Percentiles rank a stretch among this genome's conserved stretches.
These are phyloP conservation scores for Polyporus arcularius DNA, from an alignment of 768 basidiomycete species.

Conservation along the genomic window DNA sequence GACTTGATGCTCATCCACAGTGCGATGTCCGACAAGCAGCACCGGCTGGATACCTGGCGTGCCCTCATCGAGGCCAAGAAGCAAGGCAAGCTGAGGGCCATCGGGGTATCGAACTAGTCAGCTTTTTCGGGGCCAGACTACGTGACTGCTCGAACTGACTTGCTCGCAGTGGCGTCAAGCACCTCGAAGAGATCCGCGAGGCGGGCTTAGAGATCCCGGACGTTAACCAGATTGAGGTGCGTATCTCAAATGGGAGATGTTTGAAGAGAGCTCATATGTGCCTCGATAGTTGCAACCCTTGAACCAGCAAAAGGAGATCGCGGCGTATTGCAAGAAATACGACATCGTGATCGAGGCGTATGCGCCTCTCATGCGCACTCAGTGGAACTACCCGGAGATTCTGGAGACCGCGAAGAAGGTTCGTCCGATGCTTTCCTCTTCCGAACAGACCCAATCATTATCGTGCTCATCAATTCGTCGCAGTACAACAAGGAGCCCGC, in stretches of 20 bases:
- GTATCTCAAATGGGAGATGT: not conserved
- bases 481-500: constrained; percentile 64
- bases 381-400: constrained; percentile 51
- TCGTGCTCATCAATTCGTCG: too few relatives aligned
- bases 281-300: constrained; percentile 67
- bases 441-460: too few relatives aligned
- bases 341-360: constrained; percentile 44
- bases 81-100: constrained; percentile 38
- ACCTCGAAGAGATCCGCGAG: constrained; percentile 70
- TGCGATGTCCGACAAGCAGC: constrained; percentile 37
- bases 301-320: constrained; percentile 80
- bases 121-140: constrained; percentile 21
- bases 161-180: constrained; percentile 52
- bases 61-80: constrained; percentile 37
- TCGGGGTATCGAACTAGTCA: constrained; percentile 53
- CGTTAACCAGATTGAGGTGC: constrained; percentile 83
- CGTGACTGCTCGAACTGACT: not conserved
- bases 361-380: constrained; percentile 66
- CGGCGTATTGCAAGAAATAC: constrained; percentile 55
- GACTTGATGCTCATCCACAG: constrained; percentile 49
- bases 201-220: constrained; percentile 65
- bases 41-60: constrained; percentile 41
- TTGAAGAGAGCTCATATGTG: not conserved
- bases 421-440: not conserved
- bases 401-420: constrained; percentile 53